Evolutionary conservation across 306 rosid genomes (phyloP), one percentile per base, ranked within the genome.

Genomic region (Coriaria nepalensis): DNA sequence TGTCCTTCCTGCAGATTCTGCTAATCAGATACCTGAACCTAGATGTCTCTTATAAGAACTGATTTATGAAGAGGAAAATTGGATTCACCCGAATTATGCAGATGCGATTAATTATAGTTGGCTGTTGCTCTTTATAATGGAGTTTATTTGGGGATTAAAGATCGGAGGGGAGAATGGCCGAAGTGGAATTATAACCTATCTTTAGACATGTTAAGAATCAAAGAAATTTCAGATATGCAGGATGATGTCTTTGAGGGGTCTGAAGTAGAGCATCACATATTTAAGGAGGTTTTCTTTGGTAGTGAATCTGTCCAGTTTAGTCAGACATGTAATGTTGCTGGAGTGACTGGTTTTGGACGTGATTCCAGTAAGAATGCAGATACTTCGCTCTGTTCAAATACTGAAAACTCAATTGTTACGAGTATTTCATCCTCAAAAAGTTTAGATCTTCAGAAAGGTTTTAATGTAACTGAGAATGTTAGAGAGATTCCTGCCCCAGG

Each of bases 221-320:
- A 68, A 56, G 73, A 56, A 62, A 72, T 70, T 47, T 80, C 71
- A 47, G 81, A 78, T 68, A 71, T 85, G 60, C 73, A 54, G 33
- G 79, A 82, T 67, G 93, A 81, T 77, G 71, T 61, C 56, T 73
- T 83, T 50, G 96, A 90, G 61, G 97, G 95, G 50, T 90, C 95
- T 6, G 67, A 70, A 50, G 68, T 57, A 51, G 97, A 85, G 77
- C 68, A 53, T 43, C 53, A 48, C 65, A 79, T 85, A 77, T 90
- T 79, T 65, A 75, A 58, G 40, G 95, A 85, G 68, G 67, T 71
- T 37, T 79, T 90, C 77, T 81, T 77, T 38, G 68, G 85, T 49
- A 66, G 55, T 58, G 73, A 56, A 33, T 33, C 35, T 55, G 70
- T 70, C 51, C 71, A 54, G 44, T 43, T 65, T 41, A 73, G 67